A percentile compares a stretch with the other conserved stretches of the same genome.
Evolutionary conservation across 1,284 basidiomycete species (phyloP).

Genomic region (Neonothopanus nambi): DNA sequence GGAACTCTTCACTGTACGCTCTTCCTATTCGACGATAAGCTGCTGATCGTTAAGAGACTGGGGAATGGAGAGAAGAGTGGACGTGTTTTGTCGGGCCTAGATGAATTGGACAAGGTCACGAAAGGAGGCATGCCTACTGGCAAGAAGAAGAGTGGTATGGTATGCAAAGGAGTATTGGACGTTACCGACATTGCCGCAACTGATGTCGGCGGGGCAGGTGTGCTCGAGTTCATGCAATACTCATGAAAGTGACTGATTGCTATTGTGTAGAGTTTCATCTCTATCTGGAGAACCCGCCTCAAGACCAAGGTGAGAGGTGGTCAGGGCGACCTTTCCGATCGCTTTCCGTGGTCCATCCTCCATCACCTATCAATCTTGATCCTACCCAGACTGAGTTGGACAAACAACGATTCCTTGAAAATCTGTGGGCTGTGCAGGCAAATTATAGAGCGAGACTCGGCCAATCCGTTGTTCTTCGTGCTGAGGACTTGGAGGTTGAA

Average conservation of each 20-base stretch:
- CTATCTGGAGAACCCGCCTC: conserved; percentile 77
- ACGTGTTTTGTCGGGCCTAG: conserved; percentile 77
- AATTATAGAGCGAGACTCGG: conserved; percentile 68
- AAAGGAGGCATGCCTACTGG: conserved; percentile 60
- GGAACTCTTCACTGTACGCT: conserved; percentile 79
- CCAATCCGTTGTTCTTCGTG: conserved; percentile 65
- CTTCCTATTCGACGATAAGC: conserved; percentile 93
- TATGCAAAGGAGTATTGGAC: conserved; percentile 85
- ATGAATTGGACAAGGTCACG: conserved; percentile 79
- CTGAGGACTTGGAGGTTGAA: conserved; percentile 76
- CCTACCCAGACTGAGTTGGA: conserved; percentile 61
- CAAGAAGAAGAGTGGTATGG: conserved; percentile 80
- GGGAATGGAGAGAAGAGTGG: conserved; percentile 74
- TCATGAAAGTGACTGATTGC: conserved; percentile 3
- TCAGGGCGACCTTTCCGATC: conserved; percentile 79
- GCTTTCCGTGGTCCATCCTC: conserved; percentile 71
- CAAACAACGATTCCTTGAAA: conserved; percentile 84
- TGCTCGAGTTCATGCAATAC: conserved; percentile 23
- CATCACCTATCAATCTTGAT: conserved; percentile 62
- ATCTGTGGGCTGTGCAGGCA: conserved; percentile 84
- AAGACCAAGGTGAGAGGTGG: conserved; percentile 83
- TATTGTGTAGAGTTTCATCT: conserved; percentile 73
- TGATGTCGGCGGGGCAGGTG: conserved; percentile 84
- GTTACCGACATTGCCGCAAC: conserved; percentile 82
- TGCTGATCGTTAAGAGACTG: conserved; percentile 90